A percentile compares a stretch with the other conserved stretches of the same genome.
These are phyloP conservation scores for Coemansia sp. DNA, from an alignment of 192 early-diverging fungal species.

Conservation along the genomic window DNA sequence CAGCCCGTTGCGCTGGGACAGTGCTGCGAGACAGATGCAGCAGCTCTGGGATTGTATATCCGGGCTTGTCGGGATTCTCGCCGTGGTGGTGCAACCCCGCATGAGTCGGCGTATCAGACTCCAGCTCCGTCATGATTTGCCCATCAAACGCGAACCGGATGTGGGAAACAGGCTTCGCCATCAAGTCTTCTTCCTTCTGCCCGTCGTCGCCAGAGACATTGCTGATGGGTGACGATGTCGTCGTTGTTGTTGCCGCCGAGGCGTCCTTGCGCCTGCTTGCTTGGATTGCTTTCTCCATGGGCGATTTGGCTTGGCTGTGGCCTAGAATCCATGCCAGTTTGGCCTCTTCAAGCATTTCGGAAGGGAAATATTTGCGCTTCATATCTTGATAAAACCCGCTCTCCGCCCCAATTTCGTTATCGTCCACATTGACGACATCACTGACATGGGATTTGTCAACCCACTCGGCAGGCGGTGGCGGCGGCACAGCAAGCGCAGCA, in stretches of 20 bases:
- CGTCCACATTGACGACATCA: conserved; percentile 23
- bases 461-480: conserved; percentile 48
- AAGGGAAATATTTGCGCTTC: conserved; percentile 44
- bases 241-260: conserved; percentile 4
- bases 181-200: conserved; percentile 7
- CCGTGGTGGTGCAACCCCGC: conserved; percentile 91
- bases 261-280: conserved; percentile 17
- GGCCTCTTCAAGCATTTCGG: conserved; percentile 50
- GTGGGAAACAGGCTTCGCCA: conserved; percentile 47
- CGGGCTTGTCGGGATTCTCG: conserved; percentile 77
- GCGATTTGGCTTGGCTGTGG: conserved; percentile 53
- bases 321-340: conserved; percentile 55
- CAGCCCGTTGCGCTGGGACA: conserved; percentile 74
- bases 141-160: conserved; percentile 84
- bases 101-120: conserved; percentile 59
- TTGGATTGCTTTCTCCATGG: conserved; percentile 32
- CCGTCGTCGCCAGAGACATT: not conserved
- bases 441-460: conserved; percentile 9
- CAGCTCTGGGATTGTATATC: conserved; percentile 84
- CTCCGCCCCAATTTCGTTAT: conserved; percentile 33
- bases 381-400: conserved; percentile 41
- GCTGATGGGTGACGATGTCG: not conserved
- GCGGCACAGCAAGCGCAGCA: conserved; percentile 18
- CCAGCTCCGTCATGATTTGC: conserved; percentile 60
- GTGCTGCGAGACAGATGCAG: conserved; percentile 80